Base-by-base conservation (phyloP, 805 yeast genomes). In the Pachysolen tannophilus region DNA sequence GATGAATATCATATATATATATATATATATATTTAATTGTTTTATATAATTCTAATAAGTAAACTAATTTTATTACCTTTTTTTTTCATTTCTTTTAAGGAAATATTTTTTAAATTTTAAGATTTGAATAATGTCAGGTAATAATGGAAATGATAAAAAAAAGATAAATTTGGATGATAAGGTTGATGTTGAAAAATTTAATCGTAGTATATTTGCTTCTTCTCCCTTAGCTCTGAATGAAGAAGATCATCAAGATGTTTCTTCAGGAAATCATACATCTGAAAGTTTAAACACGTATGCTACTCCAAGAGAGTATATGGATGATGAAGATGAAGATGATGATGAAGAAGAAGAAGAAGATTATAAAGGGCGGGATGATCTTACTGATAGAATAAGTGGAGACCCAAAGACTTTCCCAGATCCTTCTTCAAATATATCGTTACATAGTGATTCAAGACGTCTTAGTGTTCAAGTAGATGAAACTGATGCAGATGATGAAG, bases 311-410 rank as follows among this genome's bases (percentile, higher is more conserved):
- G 38, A 30, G 17, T 30, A 31, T 8, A 14, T 30, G 25, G n/a
- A 19, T 24, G 21, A 17, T 6, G 26, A 26, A 3, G 43, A 39
- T 17, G 35, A 38, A 10, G 42, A 35, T 10, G 25, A 26, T 10
- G 33, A 43, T 6, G 29, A 39, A 19, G 43, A 41, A 26, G 40
- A 42, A n/a, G 40, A 37, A 13, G 16, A 38, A 18, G 56, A 54
- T 19, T 52, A 5, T 34, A 38, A 21, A 46, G 49, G 30, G 46
- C 44, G 4, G 41, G 2, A 47, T 57, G 1, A 37, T 37, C n/a
- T 6, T 50, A 2, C 42, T 52, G 1, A 8, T 30, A 3, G 29
- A 25, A 13, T 16, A 28, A 8, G 10, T 40, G 33, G 31, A 42
- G 39, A 13, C 16, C 46, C 6, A 33, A n/a, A 9, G 18, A n/a